Evolutionary conservation across 257 asterid species (phyloP).

Genomic region (Paraleonurus japonicus): DNA sequence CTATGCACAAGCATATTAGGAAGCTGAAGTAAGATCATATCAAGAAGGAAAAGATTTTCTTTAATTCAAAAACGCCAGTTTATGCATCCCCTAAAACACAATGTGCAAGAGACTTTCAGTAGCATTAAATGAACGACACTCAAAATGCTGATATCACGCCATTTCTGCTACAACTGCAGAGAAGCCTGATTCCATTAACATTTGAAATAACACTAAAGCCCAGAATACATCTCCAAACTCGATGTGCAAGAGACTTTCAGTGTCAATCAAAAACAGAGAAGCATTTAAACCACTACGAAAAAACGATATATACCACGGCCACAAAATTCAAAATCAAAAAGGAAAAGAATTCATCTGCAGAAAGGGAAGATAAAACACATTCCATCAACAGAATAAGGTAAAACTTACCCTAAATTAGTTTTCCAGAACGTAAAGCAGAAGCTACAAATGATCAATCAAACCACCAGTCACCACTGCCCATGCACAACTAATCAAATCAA

Average conservation of each 20-base stretch:
- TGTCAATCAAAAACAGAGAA: background rate
- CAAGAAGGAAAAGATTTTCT: background rate
- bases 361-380: background rate
- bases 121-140: background rate
- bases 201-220: background rate
- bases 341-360: background rate
- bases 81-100: background rate
- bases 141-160: background rate
- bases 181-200: background rate
- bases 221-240: background rate
- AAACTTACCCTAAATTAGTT: conserved; percentile 1
- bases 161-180: background rate
- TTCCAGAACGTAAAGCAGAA: conserved; percentile 8
- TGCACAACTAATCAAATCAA: conserved; percentile 19
- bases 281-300: background rate
- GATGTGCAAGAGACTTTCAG: too few species aligned
- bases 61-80: background rate
- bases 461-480: conserved; percentile 18
- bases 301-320: background rate
- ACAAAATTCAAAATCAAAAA: background rate
- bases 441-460: conserved; percentile 17
- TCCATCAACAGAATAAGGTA: background rate
- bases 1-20: background rate
- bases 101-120: background rate
- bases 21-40: background rate